A percentile compares a stretch with the other conserved stretches of the same genome.
Conservation (phyloP, 2,329 filamentous ascomycete genomes). For the Bipolaris cookei region DNA sequence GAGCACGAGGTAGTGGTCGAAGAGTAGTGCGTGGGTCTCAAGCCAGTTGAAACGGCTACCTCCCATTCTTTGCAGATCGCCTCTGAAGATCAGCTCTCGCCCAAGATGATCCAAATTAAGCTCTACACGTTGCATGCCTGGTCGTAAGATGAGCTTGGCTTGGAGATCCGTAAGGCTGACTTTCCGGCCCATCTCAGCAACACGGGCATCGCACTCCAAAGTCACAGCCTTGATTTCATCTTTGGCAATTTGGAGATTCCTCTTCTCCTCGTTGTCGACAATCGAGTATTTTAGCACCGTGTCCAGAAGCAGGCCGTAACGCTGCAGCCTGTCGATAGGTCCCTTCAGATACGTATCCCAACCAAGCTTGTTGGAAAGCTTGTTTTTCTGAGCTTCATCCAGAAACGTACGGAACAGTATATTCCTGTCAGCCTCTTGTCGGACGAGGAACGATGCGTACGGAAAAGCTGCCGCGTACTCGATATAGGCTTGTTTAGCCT, state of each 20-base stretch:
- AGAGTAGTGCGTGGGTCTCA: conserved; percentile 90
- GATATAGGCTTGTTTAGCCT: conserved; percentile 85
- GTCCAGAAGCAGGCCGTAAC: conserved; percentile 82
- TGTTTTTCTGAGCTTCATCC: conserved; percentile 78
- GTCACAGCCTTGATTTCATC: conserved; percentile 91
- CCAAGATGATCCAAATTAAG: conserved; percentile 95
- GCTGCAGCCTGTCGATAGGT: conserved; percentile 89
- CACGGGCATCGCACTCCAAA: conserved; percentile 86
- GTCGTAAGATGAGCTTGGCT: conserved; percentile 81
- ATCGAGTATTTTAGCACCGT: conserved; percentile 85
- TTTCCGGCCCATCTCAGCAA: conserved; percentile 90
- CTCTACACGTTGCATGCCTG: conserved; percentile 82
- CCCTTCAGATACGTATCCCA: conserved; percentile 96
- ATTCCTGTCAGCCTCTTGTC: conserved; percentile 84
- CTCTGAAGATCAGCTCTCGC: conserved; percentile 84
- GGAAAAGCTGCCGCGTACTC: conserved; percentile 91
- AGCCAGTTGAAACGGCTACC: conserved; percentile 91
- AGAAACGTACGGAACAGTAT: conserved; percentile 85
- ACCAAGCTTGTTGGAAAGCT: conserved; percentile 79
- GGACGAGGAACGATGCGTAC: conserved; percentile 79
- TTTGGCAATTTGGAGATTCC: conserved; percentile 81
- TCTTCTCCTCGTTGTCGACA: conserved; percentile 86
- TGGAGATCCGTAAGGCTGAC: conserved; percentile 86
- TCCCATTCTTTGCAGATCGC: conserved; percentile 87
- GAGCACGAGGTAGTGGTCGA: conserved; percentile 95